Conservation (phyloP, 2,329 filamentous ascomycete species). For the Xylaria sp. region DNA sequence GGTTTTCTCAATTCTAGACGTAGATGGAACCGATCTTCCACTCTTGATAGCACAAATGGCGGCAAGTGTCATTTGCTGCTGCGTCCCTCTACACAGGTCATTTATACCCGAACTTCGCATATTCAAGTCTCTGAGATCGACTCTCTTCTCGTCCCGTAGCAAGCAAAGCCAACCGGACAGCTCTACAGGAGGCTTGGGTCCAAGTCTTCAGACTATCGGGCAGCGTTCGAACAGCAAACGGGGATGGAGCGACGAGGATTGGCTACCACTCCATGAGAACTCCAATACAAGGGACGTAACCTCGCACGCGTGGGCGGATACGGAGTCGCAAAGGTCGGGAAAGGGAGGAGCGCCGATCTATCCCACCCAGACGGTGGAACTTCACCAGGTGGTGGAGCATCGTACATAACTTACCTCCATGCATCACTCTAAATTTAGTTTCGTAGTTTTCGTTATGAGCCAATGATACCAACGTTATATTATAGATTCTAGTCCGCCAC, state of each 20-base stretch:
- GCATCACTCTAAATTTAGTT: neutral
- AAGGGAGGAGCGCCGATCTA: neutral
- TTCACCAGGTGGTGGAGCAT: neutral
- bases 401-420: neutral
- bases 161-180: neutral
- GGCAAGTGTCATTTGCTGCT: slow-evolving; percentile 2
- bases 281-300: neutral
- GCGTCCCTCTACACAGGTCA: slow-evolving; percentile 6
- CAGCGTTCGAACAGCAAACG: neutral
- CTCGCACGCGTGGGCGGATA: neutral
- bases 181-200: neutral
- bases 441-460: neutral
- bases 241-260: neutral
- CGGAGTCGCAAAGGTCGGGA: neutral
- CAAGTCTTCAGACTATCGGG: neutral
- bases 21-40: slow-evolving; percentile 5
- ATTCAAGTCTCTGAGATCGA: neutral
- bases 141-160: slow-evolving; percentile 2
- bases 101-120: neutral
- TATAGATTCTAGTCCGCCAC: neutral
- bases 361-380: neutral
- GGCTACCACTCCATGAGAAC: neutral
- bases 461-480: neutral
- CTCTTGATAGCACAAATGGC: neutral
- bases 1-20: neutral